Evolutionary conservation across 1,139 yeast species (phyloP).

Genomic region (Zygosaccharomyces sapae): DNA sequence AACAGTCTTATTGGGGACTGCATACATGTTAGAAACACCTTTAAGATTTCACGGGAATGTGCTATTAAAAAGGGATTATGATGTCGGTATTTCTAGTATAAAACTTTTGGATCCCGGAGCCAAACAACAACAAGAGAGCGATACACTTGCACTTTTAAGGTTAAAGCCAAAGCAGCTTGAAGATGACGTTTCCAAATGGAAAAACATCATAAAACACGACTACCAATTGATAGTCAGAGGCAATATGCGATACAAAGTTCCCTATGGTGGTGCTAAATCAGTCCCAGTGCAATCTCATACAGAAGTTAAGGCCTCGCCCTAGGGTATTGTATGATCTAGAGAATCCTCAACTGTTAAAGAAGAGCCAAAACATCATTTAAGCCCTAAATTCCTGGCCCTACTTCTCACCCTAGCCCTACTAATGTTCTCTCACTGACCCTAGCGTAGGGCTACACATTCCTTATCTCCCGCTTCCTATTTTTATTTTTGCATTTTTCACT

Average conservation of each 20-base stretch:
- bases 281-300: constrained; percentile 59
- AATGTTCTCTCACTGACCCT: neutral
- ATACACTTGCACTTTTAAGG: neutral
- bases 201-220: constrained; percentile 67
- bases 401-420: neutral
- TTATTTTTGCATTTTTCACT: neutral
- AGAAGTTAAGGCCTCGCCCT: constrained; percentile 13
- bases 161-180: constrained; percentile 5
- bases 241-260: constrained; percentile 65
- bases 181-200: constrained; percentile 53
- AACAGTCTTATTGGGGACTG: constrained; percentile 74
- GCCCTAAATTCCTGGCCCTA: too few relatives aligned
- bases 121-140: constrained; percentile 6
- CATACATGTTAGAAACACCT: constrained; percentile 64
- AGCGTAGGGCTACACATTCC: neutral
- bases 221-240: constrained; percentile 86
- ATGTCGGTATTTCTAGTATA: constrained; percentile 60
- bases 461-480: neutral
- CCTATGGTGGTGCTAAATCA: constrained; percentile 52
- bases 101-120: constrained; percentile 70
- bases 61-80: constrained; percentile 51
- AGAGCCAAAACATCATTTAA: too few relatives aligned
- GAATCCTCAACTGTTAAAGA: too few relatives aligned
- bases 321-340: neutral
- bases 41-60: constrained; percentile 75